Evolutionary conservation across 768 basidiomycete species (phyloP).

Genomic region (Suillus occidentalis): DNA sequence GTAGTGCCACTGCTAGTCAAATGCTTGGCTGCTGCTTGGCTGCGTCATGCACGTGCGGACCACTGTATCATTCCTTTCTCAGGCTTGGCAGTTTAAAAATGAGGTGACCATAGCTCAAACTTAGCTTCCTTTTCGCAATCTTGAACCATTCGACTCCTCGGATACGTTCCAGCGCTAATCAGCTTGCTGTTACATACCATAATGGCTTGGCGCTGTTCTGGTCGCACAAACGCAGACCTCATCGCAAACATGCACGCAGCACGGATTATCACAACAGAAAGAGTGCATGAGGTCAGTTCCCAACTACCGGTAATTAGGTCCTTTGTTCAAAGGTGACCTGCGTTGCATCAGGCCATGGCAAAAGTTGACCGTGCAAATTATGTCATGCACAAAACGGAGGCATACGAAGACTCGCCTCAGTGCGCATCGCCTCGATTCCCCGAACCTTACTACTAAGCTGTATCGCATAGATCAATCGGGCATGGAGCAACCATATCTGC

Average conservation of each 20-base stretch:
- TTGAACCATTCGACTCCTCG: background rate
- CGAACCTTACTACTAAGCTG: background rate
- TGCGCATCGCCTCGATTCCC: constrained; percentile 35
- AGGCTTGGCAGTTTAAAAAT: background rate
- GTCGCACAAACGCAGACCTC: constrained; percentile 69
- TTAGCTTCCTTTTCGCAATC: background rate
- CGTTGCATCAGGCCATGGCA: constrained; percentile 57
- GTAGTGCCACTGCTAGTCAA: background rate
- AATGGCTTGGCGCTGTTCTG: constrained; percentile 86
- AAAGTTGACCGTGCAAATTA: constrained; percentile 71
- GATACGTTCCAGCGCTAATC: background rate
- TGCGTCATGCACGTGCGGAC: background rate
- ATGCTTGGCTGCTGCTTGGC: background rate
- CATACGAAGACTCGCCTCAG: constrained; percentile 83
- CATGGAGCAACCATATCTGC: constrained; percentile 93
- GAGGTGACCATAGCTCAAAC: background rate
- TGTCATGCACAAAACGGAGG: constrained; percentile 47
- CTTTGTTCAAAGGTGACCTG: background rate
- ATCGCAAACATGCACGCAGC: constrained; percentile 60
- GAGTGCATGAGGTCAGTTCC: constrained; percentile 52
- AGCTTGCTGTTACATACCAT: background rate
- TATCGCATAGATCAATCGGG: constrained; percentile 60
- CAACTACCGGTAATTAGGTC: background rate
- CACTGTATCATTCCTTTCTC: background rate
- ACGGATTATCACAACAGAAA: constrained; percentile 56